A percentile compares a stretch with the other conserved stretches of the same genome.
Conservation (phyloP, 371 early-diverging fungal species). For the Syncephalastrum sp. region DNA sequence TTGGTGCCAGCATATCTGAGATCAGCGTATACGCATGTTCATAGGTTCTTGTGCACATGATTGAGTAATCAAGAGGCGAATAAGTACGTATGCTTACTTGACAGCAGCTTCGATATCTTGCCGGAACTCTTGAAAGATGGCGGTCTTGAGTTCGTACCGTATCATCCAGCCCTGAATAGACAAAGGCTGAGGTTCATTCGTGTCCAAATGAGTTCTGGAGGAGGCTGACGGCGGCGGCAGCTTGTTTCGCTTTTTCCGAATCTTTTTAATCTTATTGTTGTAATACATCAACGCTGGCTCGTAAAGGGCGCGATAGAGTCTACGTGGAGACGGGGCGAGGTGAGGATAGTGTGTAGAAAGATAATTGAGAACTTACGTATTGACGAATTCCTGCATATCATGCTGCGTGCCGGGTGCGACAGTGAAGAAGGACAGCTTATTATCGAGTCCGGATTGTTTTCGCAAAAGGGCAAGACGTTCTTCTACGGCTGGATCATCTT, state of each 20-base stretch:
- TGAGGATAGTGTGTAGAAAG: neutral
- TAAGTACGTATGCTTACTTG: conserved; percentile 38
- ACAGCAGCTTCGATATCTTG: conserved; percentile 78
- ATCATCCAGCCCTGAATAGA: conserved; percentile 72
- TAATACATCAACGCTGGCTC: conserved; percentile 73
- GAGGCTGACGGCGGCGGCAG: conserved; percentile 53
- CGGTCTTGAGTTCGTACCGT: conserved; percentile 84
- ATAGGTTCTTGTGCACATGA: conserved; percentile 51
- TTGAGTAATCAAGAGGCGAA: conserved; percentile 3
- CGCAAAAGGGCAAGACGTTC: conserved; percentile 65
- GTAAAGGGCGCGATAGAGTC: conserved; percentile 66
- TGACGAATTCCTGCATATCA: conserved; percentile 67
- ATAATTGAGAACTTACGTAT: conserved; percentile 42
- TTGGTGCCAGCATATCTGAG: conserved; percentile 63
- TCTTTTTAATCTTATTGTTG: conserved; percentile 68
- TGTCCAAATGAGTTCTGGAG: conserved; percentile 22
- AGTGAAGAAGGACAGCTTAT: conserved; percentile 62
- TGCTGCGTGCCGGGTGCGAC: conserved; percentile 49
- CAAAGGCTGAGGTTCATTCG: conserved; percentile 43
- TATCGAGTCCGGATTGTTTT: conserved; percentile 66
- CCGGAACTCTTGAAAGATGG: conserved; percentile 71
- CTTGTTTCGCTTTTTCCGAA: conserved; percentile 69
- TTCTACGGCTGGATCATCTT: conserved; percentile 64
- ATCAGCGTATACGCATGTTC: conserved; percentile 69
- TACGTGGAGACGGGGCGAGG: conserved; percentile 4